Conservation (phyloP, 306 rosid species). For the Coriaria nepalensis region DNA sequence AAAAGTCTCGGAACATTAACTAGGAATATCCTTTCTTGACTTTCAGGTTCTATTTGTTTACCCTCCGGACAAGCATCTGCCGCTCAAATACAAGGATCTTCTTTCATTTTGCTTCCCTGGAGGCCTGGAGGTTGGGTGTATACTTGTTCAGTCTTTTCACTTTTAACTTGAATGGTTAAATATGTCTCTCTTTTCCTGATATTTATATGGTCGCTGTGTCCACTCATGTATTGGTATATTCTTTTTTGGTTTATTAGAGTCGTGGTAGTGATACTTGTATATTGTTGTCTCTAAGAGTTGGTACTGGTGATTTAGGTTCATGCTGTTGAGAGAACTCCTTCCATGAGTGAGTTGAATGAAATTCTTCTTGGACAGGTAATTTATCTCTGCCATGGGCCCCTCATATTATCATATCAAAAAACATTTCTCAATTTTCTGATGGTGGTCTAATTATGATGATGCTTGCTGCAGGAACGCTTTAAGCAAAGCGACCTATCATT, state of each 20-base stretch:
- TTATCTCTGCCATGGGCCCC: not conserved
- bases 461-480: constrained; percentile 59
- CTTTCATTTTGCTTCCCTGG: constrained; percentile 92
- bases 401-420: too few species aligned
- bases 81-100: constrained; percentile 77
- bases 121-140: constrained; percentile 70
- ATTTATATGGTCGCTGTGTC: not conserved
- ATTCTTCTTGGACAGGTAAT: constrained; percentile 90
- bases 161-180: not conserved
- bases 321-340: constrained; percentile 93
- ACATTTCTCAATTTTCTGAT: not conserved
- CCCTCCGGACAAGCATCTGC: constrained; percentile 79
- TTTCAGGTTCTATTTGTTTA: constrained; percentile 77
- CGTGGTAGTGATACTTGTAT: not conserved
- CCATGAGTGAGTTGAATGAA: constrained; percentile 96
- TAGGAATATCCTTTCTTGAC: not conserved
- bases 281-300: constrained; percentile 13
- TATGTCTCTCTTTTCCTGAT: not conserved
- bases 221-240: too few species aligned
- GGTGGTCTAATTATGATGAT: constrained; percentile 16
- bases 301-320: constrained; percentile 55
- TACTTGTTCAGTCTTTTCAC: constrained; percentile 8
- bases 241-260: too few species aligned
- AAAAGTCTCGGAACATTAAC: constrained; percentile 3
- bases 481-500: constrained; percentile 87